These are phyloP conservation scores for Colletotrichum gloeosporioides DNA, from an alignment of 2,329 filamentous ascomycete genomes.

Conservation along the genomic window DNA sequence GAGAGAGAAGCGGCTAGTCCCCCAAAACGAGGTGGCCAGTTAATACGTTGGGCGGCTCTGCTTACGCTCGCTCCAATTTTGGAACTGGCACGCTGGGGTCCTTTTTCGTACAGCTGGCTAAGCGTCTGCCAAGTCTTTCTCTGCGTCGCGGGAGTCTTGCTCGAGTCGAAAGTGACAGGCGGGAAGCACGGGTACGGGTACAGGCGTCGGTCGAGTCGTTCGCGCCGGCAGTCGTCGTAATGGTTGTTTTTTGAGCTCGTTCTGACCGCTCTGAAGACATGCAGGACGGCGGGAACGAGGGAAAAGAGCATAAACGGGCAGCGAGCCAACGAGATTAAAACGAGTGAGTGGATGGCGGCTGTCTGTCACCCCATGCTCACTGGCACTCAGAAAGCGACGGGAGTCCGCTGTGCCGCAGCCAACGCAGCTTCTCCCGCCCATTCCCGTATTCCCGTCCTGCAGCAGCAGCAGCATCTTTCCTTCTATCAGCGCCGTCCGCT, in stretches of 20 bases:
- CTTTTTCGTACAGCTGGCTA: not conserved
- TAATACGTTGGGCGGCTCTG: not conserved
- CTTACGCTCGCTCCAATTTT: not conserved
- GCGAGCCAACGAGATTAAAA: constrained; percentile 11
- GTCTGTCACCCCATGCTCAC: constrained; percentile 1
- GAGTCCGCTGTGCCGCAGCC: not conserved
- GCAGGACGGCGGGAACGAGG: constrained; percentile 9
- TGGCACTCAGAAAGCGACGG: not conserved
- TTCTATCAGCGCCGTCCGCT: not conserved
- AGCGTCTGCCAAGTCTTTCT: not conserved
- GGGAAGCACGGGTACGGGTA: not conserved
- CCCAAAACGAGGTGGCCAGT: not conserved
- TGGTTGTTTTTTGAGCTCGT: not conserved
- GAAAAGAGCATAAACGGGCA: not conserved
- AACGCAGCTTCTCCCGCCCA: not conserved
- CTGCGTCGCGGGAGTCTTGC: not conserved
- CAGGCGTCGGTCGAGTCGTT: not conserved
- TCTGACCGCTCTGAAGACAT: not conserved
- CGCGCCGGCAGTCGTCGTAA: not conserved
- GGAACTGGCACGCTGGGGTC: not conserved
- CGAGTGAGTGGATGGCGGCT: not conserved
- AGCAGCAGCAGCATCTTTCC: not conserved
- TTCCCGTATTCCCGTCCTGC: not conserved
- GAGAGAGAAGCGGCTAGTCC: not conserved
- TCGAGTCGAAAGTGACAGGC: not conserved